Conservation (phyloP, 2,329 filamentous ascomycete genomes). For the Penicillium sp. region DNA sequence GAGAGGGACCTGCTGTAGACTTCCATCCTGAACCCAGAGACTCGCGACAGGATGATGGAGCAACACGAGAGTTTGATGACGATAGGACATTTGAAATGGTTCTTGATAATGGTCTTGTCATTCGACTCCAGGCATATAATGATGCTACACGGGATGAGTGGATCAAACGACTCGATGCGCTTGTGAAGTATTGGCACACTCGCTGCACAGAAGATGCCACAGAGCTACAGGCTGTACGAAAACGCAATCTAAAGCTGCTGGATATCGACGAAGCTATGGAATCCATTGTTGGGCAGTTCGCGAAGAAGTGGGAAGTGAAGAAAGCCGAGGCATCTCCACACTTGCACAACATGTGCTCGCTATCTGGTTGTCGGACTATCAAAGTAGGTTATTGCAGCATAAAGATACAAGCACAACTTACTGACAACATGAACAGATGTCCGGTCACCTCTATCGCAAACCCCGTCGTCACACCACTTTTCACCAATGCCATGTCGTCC, state of each 20-base stretch:
- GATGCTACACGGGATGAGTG: slow-evolving; percentile 59
- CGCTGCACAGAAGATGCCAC: slow-evolving; percentile 56
- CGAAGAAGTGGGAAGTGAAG: slow-evolving; percentile 66
- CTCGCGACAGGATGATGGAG: slow-evolving; percentile 52
- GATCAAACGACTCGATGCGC: slow-evolving; percentile 56
- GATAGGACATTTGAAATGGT: slow-evolving; percentile 61
- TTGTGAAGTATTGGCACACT: slow-evolving; percentile 62
- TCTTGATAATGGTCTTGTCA: slow-evolving; percentile 59
- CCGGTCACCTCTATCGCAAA: slow-evolving; percentile 63
- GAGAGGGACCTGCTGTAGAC: slow-evolving; percentile 54
- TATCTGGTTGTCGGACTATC: slow-evolving; percentile 61
- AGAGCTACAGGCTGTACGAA: slow-evolving; percentile 56
- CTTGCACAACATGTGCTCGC: slow-evolving; percentile 67
- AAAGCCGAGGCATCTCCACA: slow-evolving; percentile 61
- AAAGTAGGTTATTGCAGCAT: slow-evolving; percentile 34
- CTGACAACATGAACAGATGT: slow-evolving; percentile 44
- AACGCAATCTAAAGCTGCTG: slow-evolving; percentile 57
- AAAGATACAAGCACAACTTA: neutral
- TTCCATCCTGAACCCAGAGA: slow-evolving; percentile 52
- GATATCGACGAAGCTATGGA: slow-evolving; percentile 66
- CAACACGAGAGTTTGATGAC: slow-evolving; percentile 53
- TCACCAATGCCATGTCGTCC: slow-evolving; percentile 58
- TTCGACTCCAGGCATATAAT: slow-evolving; percentile 61
- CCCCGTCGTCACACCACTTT: slow-evolving; percentile 62
- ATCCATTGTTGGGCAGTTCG: slow-evolving; percentile 64